Conservation (phyloP, 2,329 filamentous ascomycete genomes). For the Fusarium annulatum region DNA sequence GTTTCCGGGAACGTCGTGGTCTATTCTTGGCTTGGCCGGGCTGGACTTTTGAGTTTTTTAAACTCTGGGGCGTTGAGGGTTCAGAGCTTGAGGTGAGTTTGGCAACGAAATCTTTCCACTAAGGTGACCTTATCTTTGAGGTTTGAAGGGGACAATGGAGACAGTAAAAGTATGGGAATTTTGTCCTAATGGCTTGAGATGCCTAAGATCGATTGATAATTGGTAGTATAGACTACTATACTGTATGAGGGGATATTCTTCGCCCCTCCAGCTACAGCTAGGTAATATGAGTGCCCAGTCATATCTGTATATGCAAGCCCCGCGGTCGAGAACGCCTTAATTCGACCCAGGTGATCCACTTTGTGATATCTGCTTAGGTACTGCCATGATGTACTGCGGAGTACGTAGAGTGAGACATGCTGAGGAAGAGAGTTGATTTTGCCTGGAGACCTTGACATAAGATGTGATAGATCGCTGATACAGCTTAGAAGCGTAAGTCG, state of each 20-base stretch:
- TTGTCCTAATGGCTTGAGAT: not conserved
- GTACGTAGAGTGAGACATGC: not conserved
- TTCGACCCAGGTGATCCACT: slow-evolving; percentile 5
- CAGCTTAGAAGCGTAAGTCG: not conserved
- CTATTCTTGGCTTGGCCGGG: slow-evolving; percentile 5
- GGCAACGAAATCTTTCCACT: not conserved
- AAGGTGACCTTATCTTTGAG: not conserved
- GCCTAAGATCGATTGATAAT: not conserved
- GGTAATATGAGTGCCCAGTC: not conserved
- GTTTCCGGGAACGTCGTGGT: slow-evolving; percentile 28
- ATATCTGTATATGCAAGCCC: slow-evolving; percentile 22
- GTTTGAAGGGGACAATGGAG: not conserved
- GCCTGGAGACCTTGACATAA: not conserved
- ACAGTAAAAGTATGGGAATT: not conserved
- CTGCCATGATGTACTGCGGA: not conserved
- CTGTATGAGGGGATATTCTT: not conserved
- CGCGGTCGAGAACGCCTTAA: slow-evolving; percentile 13
- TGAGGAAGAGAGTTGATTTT: not conserved
- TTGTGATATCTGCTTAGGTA: not conserved
- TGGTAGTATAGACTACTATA: not conserved
- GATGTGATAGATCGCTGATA: not conserved
- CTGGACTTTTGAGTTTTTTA: slow-evolving; percentile 22
- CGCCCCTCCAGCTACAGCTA: slow-evolving; percentile 14
- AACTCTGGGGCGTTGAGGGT: slow-evolving; percentile 2
- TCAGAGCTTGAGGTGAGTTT: slow-evolving; percentile 5